These are phyloP conservation scores for Reticulascus tulasneorum DNA, from an alignment of 2,329 filamentous ascomycete species.

Conservation along the genomic window DNA sequence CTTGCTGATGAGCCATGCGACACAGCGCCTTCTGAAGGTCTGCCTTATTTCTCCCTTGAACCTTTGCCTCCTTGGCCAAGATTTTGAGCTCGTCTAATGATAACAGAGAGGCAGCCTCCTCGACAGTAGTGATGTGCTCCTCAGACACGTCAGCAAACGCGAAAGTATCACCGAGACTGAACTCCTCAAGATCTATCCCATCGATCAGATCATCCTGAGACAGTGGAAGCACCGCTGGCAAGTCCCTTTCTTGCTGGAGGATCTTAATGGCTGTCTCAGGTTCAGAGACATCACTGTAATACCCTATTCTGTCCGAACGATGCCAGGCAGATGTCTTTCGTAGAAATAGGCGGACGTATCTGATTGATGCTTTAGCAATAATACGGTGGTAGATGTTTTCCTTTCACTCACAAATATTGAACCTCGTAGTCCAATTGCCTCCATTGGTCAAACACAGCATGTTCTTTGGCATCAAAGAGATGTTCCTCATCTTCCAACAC, in stretches of 20 bases:
- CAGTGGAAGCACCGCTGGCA: slow-evolving; percentile 41
- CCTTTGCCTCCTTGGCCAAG: slow-evolving; percentile 80
- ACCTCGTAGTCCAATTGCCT: slow-evolving; percentile 71
- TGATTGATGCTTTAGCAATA: slow-evolving; percentile 28
- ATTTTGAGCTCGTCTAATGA: slow-evolving; percentile 83
- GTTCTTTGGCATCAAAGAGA: slow-evolving; percentile 78
- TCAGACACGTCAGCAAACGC: slow-evolving; percentile 78
- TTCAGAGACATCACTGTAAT: slow-evolving; percentile 79
- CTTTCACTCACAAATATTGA: slow-evolving; percentile 76
- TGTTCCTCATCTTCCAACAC: slow-evolving; percentile 86
- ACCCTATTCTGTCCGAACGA: slow-evolving; percentile 70
- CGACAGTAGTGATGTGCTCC: slow-evolving; percentile 67
- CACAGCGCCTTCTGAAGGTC: slow-evolving; percentile 73
- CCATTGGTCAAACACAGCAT: slow-evolving; percentile 74
- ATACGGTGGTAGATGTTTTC: not conserved
- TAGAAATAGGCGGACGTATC: slow-evolving; percentile 88
- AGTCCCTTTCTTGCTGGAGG: slow-evolving; percentile 53
- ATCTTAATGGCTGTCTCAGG: slow-evolving; percentile 60
- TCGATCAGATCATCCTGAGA: slow-evolving; percentile 17
- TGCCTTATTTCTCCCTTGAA: slow-evolving; percentile 82
- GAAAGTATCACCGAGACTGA: slow-evolving; percentile 54
- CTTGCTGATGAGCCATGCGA: slow-evolving; percentile 70
- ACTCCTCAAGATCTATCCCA: slow-evolving; percentile 35
- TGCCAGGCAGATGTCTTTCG: slow-evolving; percentile 92
- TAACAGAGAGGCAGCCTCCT: slow-evolving; percentile 78